Evolutionary conservation across 2,329 filamentous ascomycete genomes (phyloP), one percentile per base, ranked within the genome.

Genomic region (Hymenoscyphus infarciens): DNA sequence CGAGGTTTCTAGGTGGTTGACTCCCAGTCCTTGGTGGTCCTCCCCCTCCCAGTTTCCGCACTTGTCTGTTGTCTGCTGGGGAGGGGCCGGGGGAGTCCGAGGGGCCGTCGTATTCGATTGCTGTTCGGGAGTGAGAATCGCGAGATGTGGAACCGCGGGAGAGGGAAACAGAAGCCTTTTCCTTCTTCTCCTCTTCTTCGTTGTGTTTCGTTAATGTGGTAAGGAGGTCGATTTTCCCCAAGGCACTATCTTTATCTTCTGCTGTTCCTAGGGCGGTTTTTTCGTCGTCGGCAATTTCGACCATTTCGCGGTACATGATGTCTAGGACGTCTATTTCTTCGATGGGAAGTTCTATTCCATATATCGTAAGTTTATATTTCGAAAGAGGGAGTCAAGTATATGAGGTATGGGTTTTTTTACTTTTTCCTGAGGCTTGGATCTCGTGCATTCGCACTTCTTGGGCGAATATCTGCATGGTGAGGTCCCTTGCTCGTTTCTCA

Each of bases 71-170:
- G 15, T 72, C 71, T 6, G 71, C 70, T 27, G 72, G 67, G 10
- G 72, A 72, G 19, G 73, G 72, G 0, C 66, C 67, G 7, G 72
- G 73, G 7, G 73, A 73, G 49, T 74, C 73, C 3, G 66, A 65
- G 13, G 70, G 63, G 29, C 70, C 71, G 63, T 74, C 73, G 35
- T 70, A 68, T 22, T 42, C 35, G 27, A 74, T 73, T 33, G 72
- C 66, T 6, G 71, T 69, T 59, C 68, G 61, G 10, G 68, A 67
- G 19, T 66, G 65, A 8, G 67, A 69, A 53, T 69, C 69, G 16
- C 72, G 69, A 7, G 68, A 64, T 10, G 62, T 63, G 7, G 64
- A 63, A 19, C 64, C 63, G 39, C 69, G 63, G 25, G 67, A 60
- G 45, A 68, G 63, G 27, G 67, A 60, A 53, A 63, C 56, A 19